Base-by-base conservation (phyloP, 192 early-diverging fungal genomes). In the Geosiphon pyriformis region DNA sequence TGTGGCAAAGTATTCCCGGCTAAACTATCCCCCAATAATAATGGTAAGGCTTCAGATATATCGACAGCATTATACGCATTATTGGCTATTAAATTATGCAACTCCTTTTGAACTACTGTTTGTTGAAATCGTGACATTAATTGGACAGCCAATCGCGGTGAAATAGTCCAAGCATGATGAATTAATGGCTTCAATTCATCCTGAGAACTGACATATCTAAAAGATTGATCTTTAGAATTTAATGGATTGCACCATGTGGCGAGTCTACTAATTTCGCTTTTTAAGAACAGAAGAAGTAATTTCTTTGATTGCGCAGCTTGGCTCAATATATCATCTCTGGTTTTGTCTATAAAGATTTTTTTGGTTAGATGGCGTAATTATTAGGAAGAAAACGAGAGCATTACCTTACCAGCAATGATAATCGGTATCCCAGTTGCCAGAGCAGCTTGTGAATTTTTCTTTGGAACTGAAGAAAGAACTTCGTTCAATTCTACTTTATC, bases 231-330 rank as follows among this genome's bases (percentile, higher is more conserved):
- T 20, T 55, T 69, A 6, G 65, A 52, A 64, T 85, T 87, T 4
- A 90, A 78, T 0, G 93, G 91, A 48, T 88, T 88, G 48, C 82
- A 78, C 95, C 97, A 98, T 1, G 90, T 85, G 18, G 85, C 82
- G 69, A 94, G 75, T 20, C 92, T 85, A 50, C 82, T 80, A 53
- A 98, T 72, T 72, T 99, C 97, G 65, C 88, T 91, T 71, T 96
- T 95, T 26, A 95, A 69, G 42, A 99, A 81, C 37, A 99, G 67
- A 34, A 93, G 70, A 29, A 99, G 70, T 25, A 98, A 68, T 25
- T 88, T 84, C 37, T 80, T 79, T 49, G 75, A 67, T 34, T 77
- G 70, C 4, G 74, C 65, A 34, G 80, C 74, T 53, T 79, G 68
- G 12, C 74, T 77, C 30, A 85, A 52, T 33, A 83, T 80, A 67